Evolutionary conservation across 352 stramenopile genomes (phyloP), one percentile per base, ranked within the genome.

Genomic region (Phytophthora tubulina): DNA sequence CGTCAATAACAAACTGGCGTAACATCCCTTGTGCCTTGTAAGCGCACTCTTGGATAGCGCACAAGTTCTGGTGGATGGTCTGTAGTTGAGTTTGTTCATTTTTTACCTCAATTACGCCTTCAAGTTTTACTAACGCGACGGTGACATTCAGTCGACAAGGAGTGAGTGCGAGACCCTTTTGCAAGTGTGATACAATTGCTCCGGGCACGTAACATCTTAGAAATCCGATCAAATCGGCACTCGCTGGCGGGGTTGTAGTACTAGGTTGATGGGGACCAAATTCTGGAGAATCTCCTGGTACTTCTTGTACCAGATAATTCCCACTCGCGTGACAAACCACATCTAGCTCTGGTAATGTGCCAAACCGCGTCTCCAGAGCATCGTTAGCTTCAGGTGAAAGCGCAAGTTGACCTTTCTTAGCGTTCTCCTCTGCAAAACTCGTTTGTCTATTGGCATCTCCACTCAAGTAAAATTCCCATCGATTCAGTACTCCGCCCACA

Each of bases 391-490:
- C 81, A 13, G 72, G 66, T 0, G 86, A 95, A 1, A 96, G 72
- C 30, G 90, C 87, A 31, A 97, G 76, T 57, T 97, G 72, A 4
- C 88, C 90, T 50, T 88, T 91, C 36, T 74, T 65, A 0, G 90
- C 85, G 55, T 90, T 81, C 42, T 88, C 78, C 21, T 97, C 89
- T 0, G 89, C 85, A 33, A 75, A 63, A 41, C 85, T 92, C 83
- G 95, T 94, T 42, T 97, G 87, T 0, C 85, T 54, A 49, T 94
- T 95, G n/a, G 86, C 90, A 41, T 92, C 82, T 30, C 91, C 91
- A 11, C 85, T 90, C 13, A 96, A 56, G 55, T 96, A 96, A 59
- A 96, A 97, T 56, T 97, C 91, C 89, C 89, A 97, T 0, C 90
- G 83, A 46, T 95, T 86, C 6, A 93, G 63, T 10, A 96, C 76